A percentile compares a stretch with the other conserved stretches of the same genome.
These are phyloP conservation scores for Pseudogymnoascus pannorum DNA, from an alignment of 2,329 filamentous ascomycete genomes.

Conservation along the genomic window DNA sequence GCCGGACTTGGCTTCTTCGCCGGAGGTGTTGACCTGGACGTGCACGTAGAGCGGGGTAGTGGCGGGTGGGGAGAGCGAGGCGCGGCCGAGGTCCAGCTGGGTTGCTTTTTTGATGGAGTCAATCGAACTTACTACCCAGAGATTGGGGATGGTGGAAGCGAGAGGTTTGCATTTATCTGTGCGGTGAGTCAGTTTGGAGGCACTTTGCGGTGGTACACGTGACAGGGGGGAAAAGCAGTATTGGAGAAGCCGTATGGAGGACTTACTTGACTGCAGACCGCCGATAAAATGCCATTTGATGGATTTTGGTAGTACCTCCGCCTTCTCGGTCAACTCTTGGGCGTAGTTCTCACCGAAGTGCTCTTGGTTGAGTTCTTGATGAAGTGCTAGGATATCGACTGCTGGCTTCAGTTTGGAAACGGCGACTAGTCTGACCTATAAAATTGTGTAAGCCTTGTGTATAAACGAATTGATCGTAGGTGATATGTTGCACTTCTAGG, in stretches of 20 bases:
- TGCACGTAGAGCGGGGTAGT: slow-evolving; percentile 49
- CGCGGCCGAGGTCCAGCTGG: slow-evolving; percentile 69
- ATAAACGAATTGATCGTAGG: not conserved
- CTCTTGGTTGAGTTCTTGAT: slow-evolving; percentile 50
- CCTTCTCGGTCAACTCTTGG: slow-evolving; percentile 83
- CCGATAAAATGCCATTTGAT: slow-evolving; percentile 98
- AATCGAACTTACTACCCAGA: slow-evolving; percentile 87
- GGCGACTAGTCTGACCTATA: slow-evolving; percentile 75
- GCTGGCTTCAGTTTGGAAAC: slow-evolving; percentile 95
- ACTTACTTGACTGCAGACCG: slow-evolving; percentile 67
- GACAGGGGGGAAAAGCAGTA: not conserved
- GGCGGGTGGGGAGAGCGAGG: slow-evolving; percentile 38
- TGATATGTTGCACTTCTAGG: slow-evolving; percentile 1
- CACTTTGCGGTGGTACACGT: not conserved
- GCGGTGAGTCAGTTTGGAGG: not conserved
- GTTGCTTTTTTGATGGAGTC: slow-evolving; percentile 83
- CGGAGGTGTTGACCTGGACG: slow-evolving; percentile 93
- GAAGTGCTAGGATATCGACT: slow-evolving; percentile 80
- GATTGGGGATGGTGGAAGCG: slow-evolving; percentile 73
- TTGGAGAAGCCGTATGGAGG: slow-evolving; percentile 5
- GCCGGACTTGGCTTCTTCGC: slow-evolving; percentile 79
- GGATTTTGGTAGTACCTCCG: slow-evolving; percentile 63
- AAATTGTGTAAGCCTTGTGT: slow-evolving; percentile 20
- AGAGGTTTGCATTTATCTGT: slow-evolving; percentile 85
- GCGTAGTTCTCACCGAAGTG: slow-evolving; percentile 98